phyloP scores from a whole-genome alignment of 2,329 filamentous ascomycete species.

The Cladosporium colombiae region DNA sequence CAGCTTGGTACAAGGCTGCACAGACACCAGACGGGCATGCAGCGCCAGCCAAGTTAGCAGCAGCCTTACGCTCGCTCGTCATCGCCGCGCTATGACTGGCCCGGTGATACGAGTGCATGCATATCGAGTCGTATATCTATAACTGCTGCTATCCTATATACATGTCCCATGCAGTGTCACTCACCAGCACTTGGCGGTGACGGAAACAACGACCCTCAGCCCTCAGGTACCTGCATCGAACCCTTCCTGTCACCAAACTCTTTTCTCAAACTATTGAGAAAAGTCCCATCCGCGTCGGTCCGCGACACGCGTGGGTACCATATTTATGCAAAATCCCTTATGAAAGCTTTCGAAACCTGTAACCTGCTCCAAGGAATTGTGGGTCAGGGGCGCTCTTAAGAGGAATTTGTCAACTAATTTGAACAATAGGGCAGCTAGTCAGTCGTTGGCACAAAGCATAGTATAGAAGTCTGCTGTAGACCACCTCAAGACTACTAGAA shows the following conservation, averaged over 20 bases:
- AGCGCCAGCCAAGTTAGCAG: background rate
- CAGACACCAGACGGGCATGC: background rate
- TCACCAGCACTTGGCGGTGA: background rate
- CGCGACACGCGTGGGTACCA: background rate
- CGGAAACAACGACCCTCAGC: background rate
- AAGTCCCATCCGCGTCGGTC: background rate
- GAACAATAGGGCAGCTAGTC: background rate
- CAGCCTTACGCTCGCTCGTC: background rate
- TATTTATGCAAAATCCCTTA: background rate
- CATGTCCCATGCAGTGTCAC: background rate
- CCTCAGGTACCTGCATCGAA: background rate
- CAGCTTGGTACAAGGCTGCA: background rate
- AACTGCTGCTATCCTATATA: background rate
- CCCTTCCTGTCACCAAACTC: background rate
- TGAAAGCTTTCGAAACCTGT: background rate
- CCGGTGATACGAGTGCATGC: conserved; percentile 1
- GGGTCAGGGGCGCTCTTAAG: background rate
- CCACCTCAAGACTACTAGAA: background rate
- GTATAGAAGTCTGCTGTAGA: background rate
- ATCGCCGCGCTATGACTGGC: conserved; percentile 6
- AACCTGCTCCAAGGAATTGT: background rate
- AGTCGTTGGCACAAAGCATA: background rate
- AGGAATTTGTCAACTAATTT: background rate
- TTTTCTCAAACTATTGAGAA: background rate
- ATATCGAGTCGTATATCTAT: background rate